Evolutionary conservation across 352 stramenopile species (phyloP).

Genomic region (Plasmopara muralis): DNA sequence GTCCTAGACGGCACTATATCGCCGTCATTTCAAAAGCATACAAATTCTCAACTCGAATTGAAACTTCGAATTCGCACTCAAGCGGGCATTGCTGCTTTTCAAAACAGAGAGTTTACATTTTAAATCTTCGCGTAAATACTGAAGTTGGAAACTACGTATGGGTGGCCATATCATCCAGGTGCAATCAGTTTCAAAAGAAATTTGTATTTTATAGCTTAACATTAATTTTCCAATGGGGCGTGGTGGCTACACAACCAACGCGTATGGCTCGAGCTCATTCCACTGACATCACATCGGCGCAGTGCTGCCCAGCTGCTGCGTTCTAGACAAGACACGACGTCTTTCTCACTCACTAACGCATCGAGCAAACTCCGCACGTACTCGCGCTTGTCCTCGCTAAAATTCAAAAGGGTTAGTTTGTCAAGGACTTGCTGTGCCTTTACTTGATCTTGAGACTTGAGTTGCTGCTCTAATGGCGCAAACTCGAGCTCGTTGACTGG

Average conservation of each 20-base stretch:
- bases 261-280: constrained; percentile 16
- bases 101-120: too few relatives aligned
- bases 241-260: constrained; percentile 50
- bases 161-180: too few relatives aligned
- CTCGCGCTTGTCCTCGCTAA: constrained; percentile 54
- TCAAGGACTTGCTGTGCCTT: constrained; percentile 44
- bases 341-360: constrained; percentile 31
- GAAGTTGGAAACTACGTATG: too few relatives aligned
- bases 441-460: constrained; percentile 26
- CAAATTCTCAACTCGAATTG: too few relatives aligned
- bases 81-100: too few relatives aligned
- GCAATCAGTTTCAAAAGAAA: background rate
- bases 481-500: constrained; percentile 50
- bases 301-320: constrained; percentile 33
- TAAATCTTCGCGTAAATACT: too few relatives aligned
- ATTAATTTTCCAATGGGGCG: background rate
- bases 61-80: too few relatives aligned
- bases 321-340: constrained; percentile 5
- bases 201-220: background rate
- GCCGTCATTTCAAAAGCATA: too few relatives aligned
- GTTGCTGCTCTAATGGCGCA: constrained; percentile 42
- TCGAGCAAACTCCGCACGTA: constrained; percentile 54
- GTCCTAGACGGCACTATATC: too few relatives aligned
- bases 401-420: constrained; percentile 44
- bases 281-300: constrained; percentile 28